Percentiles rank a stretch among this genome's conserved stretches.
Evolutionary conservation across 2,329 filamentous ascomycete species (phyloP).

Genomic region (Myrmaecium sp.): DNA sequence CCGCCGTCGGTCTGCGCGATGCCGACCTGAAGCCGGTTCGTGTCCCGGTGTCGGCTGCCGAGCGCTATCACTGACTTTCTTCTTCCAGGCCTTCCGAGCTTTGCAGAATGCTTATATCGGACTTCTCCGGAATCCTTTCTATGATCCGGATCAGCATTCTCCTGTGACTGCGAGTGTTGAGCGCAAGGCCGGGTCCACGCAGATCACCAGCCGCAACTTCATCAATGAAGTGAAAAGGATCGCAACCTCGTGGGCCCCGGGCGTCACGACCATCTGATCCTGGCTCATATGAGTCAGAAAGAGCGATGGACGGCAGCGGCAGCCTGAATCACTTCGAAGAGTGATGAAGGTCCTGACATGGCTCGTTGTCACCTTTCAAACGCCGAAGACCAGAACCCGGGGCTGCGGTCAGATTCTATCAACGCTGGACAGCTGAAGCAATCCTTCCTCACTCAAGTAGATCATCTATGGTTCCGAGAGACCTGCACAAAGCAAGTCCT

Average conservation of each 20-base stretch:
- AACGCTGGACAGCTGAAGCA: no score
- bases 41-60: conserved; percentile 4
- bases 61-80: conserved; percentile 1
- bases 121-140: conserved; percentile 87
- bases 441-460: no score
- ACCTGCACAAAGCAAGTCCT: no score
- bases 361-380: no score
- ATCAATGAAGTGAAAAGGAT: conserved; percentile 69
- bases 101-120: conserved; percentile 85
- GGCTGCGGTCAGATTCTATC: no score
- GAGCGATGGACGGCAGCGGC: conserved; percentile 4
- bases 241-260: conserved; percentile 69
- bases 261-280: conserved; percentile 41
- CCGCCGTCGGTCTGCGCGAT: conserved; percentile 55
- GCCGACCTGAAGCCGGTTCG: conserved; percentile 71
- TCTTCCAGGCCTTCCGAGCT: conserved; percentile 57
- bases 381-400: no score
- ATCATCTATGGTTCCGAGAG: no score
- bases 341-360: no score
- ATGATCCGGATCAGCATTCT: conserved; percentile 68
- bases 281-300: conserved; percentile 2
- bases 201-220: conserved; percentile 71
- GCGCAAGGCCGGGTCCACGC: conserved; percentile 31
- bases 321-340: no score
- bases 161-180: conserved; percentile 35